Percentiles rank a stretch among this genome's conserved stretches.
Evolutionary conservation across 2,329 filamentous ascomycete genomes (phyloP).

Genomic region (Aspergillus pseudoviridinutans): DNA sequence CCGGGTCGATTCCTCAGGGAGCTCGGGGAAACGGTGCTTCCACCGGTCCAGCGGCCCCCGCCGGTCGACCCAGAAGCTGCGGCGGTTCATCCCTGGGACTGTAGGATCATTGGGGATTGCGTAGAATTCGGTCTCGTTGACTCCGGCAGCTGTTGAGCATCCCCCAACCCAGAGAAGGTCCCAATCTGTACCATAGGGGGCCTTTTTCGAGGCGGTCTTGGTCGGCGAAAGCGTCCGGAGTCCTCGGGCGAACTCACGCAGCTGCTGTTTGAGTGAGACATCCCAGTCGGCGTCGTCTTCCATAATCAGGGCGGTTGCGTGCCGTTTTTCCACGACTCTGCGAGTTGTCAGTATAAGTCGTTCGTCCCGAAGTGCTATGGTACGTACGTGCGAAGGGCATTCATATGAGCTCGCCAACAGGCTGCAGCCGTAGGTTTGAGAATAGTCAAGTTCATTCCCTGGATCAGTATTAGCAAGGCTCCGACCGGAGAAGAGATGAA

Average conservation of each 20-base stretch:
- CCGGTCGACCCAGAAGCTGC: background rate
- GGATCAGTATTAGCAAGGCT: background rate
- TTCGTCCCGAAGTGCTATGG: background rate
- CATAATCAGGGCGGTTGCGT: conserved; percentile 50
- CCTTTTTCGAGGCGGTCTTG: conserved; percentile 21
- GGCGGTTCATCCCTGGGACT: background rate
- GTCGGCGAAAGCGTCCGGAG: conserved; percentile 28
- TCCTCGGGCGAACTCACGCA: conserved; percentile 36
- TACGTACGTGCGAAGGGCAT: conserved; percentile 30
- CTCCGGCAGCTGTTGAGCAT: background rate
- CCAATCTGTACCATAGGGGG: conserved; percentile 17
- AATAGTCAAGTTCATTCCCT: conserved; percentile 12
- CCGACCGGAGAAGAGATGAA: background rate
- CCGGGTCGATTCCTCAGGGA: conserved; percentile 31
- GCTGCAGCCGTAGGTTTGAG: conserved; percentile 34
- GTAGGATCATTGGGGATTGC: background rate
- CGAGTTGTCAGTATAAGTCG: background rate
- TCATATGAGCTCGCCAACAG: conserved; percentile 41
- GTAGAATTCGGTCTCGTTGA: background rate
- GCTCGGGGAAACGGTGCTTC: conserved; percentile 7
- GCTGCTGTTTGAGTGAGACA: conserved; percentile 47
- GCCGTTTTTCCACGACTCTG: conserved; percentile 44
- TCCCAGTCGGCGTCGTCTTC: conserved; percentile 60
- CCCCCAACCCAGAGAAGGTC: background rate
- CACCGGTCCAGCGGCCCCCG: background rate